Evolutionary conservation across 805 yeast genomes (phyloP).

Genomic region (Ogataea nitratoaversa): DNA sequence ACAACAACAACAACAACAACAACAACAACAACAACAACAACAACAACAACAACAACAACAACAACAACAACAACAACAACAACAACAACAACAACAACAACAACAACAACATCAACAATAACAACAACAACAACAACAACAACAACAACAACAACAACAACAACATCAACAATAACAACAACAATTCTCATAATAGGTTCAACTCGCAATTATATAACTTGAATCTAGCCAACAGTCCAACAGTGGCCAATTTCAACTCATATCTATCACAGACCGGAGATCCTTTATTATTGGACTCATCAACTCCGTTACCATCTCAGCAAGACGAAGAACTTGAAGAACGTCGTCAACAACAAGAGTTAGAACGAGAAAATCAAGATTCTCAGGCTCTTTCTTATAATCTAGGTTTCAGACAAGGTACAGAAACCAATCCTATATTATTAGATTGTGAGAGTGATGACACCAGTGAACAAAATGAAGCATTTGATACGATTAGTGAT

Average conservation of each 20-base stretch:
- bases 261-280: conserved; percentile 9
- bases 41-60: not conserved
- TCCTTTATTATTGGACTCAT: conserved; percentile 9
- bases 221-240: conserved; percentile 27
- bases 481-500: not conserved
- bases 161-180: not conserved
- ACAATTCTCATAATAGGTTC: conserved; percentile 23
- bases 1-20: not conserved
- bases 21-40: not conserved
- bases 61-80: not conserved
- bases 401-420: not conserved
- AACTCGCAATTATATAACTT: conserved; percentile 24
- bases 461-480: not conserved
- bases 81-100: not conserved
- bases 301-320: conserved; percentile 11
- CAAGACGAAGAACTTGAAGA: conserved; percentile 5
- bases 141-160: not conserved
- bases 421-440: conserved; percentile 11
- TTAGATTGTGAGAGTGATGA: conserved; percentile 18
- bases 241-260: conserved; percentile 24
- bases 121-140: not conserved
- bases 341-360: conserved; percentile 1
- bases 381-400: too few species aligned
- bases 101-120: not conserved
- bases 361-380: not conserved